A percentile compares a stretch with the other conserved stretches of the same genome.
Evolutionary conservation across 78 protist species (phyloP).

Genomic region (Bigelowiella natans): DNA sequence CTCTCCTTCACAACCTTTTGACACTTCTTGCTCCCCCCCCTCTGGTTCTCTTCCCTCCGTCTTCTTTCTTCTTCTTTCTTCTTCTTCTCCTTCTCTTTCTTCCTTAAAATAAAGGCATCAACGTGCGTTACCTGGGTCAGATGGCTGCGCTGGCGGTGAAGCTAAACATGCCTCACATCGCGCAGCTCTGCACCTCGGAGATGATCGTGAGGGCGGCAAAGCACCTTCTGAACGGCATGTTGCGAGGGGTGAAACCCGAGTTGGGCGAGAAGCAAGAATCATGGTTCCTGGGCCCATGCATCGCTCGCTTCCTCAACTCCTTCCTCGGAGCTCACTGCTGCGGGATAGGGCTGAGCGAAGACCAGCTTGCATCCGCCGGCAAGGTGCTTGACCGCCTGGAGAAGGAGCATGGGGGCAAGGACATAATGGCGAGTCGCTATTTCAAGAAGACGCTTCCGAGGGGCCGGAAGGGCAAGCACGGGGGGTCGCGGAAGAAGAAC

Average conservation of each 20-base stretch:
- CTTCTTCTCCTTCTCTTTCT: no score
- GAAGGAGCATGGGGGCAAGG: no score
- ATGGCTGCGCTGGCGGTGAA: neutral
- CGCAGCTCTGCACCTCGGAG: neutral
- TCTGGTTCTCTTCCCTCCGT: no score
- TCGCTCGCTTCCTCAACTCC: neutral
- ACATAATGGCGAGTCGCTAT: no score
- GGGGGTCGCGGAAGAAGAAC: no score
- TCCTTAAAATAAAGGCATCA: neutral
- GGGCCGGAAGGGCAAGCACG: no score
- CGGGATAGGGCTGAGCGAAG: neutral
- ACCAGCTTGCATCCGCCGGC: neutral
- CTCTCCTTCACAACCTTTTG: no score
- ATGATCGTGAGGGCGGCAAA: neutral
- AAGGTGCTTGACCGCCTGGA: no score
- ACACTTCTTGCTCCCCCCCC: no score
- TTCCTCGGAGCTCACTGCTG: neutral
- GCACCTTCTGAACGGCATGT: neutral
- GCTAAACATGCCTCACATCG: neutral
- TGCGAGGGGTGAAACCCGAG: neutral
- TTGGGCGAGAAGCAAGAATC: neutral
- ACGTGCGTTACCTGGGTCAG: neutral
- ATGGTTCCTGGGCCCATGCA: neutral
- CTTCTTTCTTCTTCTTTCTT: no score
- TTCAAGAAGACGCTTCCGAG: no score